Conservation (phyloP, 2,329 filamentous ascomycete genomes). For the Chaetomiaceae sp. region DNA sequence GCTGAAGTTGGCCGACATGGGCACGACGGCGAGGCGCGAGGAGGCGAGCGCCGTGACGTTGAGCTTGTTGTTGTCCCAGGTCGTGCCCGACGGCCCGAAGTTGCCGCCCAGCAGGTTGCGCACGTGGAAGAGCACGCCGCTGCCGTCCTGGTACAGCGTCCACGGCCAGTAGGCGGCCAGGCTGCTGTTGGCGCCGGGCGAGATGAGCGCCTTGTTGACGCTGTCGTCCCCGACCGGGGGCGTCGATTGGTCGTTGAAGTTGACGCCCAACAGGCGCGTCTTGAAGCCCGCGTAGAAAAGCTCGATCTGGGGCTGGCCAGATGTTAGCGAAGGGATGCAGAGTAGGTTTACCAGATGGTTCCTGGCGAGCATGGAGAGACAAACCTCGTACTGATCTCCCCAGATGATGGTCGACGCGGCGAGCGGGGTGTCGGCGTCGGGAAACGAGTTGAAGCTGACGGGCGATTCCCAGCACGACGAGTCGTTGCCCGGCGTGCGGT, state of each 20-base stretch:
- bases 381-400: slow-evolving; percentile 2
- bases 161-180: slow-evolving; percentile 20
- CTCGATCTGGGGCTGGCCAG: slow-evolving; percentile 17
- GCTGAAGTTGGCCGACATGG: slow-evolving; percentile 11
- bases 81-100: background rate
- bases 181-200: slow-evolving; percentile 5
- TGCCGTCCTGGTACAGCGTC: slow-evolving; percentile 11
- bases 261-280: slow-evolving; percentile 10
- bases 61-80: slow-evolving; percentile 3
- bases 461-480: slow-evolving; percentile 13
- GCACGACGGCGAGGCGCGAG: slow-evolving; percentile 14
- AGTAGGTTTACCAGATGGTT: too few relatives aligned
- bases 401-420: slow-evolving; percentile 7
- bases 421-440: slow-evolving; percentile 5
- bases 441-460: background rate
- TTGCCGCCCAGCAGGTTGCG: slow-evolving; percentile 9
- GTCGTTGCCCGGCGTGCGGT: slow-evolving; percentile 1
- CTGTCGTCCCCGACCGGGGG: slow-evolving; percentile 2
- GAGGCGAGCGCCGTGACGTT: background rate
- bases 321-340: too few relatives aligned
- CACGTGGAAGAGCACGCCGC: slow-evolving; percentile 10
- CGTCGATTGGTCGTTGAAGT: slow-evolving; percentile 9
- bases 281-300: slow-evolving; percentile 14
- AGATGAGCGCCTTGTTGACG: slow-evolving; percentile 3
- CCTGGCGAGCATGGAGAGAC: too few relatives aligned